Percentiles rank a stretch among this genome's conserved stretches.
These are phyloP conservation scores for Trichomonascus vanleenenianus DNA, from an alignment of 805 yeast species.

Conservation along the genomic window DNA sequence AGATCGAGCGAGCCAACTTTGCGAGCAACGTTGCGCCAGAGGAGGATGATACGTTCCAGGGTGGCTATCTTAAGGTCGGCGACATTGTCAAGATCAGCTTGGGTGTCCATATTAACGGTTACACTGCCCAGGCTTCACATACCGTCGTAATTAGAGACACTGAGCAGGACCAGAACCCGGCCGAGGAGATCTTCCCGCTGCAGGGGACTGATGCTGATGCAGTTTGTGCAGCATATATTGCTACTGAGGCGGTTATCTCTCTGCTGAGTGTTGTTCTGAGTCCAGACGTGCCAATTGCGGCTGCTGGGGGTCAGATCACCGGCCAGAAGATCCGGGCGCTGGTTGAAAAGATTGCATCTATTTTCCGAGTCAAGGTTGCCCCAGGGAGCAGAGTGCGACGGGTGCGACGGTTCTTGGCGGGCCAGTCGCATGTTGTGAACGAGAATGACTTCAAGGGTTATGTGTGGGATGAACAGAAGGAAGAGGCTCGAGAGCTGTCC, in stretches of 20 bases:
- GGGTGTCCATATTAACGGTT: conserved; percentile 94
- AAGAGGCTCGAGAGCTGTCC: conserved; percentile 14
- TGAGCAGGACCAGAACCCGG: conserved; percentile 34
- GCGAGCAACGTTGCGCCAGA: conserved; percentile 83
- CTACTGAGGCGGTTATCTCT: conserved; percentile 76
- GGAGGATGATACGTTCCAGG: conserved; percentile 30
- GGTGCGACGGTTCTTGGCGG: conserved; percentile 87
- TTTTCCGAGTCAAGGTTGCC: conserved; percentile 75
- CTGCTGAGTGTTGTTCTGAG: conserved; percentile 71
- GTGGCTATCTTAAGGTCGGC: conserved; percentile 54
- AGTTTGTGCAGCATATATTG: conserved; percentile 78
- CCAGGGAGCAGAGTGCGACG: conserved; percentile 93
- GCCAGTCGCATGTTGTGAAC: conserved; percentile 90
- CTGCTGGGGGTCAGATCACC: conserved; percentile 35
- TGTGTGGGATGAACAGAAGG: conserved; percentile 28
- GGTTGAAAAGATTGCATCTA: conserved; percentile 81
- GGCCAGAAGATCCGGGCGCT: conserved; percentile 64
- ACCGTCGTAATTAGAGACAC: conserved; percentile 67
- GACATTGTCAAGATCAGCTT: conserved; percentile 78
- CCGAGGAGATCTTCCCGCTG: conserved; percentile 64
- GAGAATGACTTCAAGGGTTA: conserved; percentile 93
- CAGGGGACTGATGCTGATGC: conserved; percentile 86
- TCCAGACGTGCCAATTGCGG: conserved; percentile 27
- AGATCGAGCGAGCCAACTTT: conserved; percentile 75
- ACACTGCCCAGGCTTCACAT: conserved; percentile 80